Percentiles rank a stretch among this genome's conserved stretches.
Conservation (phyloP, 2,329 filamentous ascomycete genomes). For the Didymella segeticola region DNA sequence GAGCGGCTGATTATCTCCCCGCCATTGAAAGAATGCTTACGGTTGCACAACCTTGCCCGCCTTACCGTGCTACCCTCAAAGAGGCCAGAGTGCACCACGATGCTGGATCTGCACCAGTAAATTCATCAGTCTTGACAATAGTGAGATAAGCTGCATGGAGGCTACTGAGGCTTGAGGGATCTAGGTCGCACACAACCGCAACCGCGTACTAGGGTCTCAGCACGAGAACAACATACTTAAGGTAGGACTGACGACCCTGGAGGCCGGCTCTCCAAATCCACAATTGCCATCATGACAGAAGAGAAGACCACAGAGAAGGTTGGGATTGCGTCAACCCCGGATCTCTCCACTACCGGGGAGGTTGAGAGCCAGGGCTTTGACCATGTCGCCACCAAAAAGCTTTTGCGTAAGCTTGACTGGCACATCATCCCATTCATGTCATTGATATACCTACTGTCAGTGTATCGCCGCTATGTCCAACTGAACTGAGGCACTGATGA, state of each 20-base stretch:
- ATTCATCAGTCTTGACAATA: not conserved
- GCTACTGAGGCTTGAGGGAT: not conserved
- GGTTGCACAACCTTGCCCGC: conserved; percentile 20
- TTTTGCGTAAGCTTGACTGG: conserved; percentile 62
- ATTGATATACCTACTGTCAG: conserved; percentile 60
- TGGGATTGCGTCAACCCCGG: conserved; percentile 12
- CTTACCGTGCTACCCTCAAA: conserved; percentile 13
- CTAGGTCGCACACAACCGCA: conserved; percentile 6
- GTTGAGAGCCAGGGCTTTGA: conserved; percentile 47
- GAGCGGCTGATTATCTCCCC: conserved; percentile 4
- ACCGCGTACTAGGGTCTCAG: conserved; percentile 2
- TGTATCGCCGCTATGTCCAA: not conserved
- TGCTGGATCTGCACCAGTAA: conserved; percentile 5
- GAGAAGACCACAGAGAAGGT: conserved; percentile 17
- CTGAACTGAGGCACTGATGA: not conserved
- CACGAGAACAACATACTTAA: conserved; percentile 6
- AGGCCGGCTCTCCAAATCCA: not conserved
- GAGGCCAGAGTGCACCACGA: conserved; percentile 6
- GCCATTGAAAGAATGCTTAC: conserved; percentile 19
- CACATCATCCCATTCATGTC: conserved; percentile 66
- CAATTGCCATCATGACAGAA: conserved; percentile 17
- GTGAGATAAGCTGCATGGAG: conserved; percentile 15
- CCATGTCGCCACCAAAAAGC: conserved; percentile 54
- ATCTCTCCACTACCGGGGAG: conserved; percentile 23
- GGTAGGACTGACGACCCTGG: not conserved